These are phyloP conservation scores for Trametes punicea DNA, from an alignment of 768 basidiomycete genomes.

Conservation along the genomic window DNA sequence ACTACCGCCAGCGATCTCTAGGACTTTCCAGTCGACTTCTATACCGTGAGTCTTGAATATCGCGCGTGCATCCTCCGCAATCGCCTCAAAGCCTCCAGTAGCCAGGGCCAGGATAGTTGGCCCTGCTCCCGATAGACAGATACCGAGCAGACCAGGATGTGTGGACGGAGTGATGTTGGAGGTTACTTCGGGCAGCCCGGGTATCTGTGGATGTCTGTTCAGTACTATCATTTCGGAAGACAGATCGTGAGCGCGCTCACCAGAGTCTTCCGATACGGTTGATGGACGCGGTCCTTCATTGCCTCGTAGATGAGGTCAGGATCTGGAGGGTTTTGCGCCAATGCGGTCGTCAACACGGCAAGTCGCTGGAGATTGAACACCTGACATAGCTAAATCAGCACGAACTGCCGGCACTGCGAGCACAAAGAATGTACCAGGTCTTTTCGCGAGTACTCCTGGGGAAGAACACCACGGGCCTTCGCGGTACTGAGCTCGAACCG, in stretches of 20 bases:
- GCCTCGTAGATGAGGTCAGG: slow-evolving; percentile 97
- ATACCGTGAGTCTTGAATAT: slow-evolving; percentile 73
- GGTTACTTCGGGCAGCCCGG: slow-evolving; percentile 91
- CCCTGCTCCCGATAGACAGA: slow-evolving; percentile 96
- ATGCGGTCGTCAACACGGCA: slow-evolving; percentile 92
- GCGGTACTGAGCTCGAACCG: slow-evolving; percentile 96
- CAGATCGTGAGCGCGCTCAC: slow-evolving; percentile 40
- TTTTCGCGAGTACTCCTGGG: slow-evolving; percentile 77
- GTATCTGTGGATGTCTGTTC: slow-evolving; percentile 58
- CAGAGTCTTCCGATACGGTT: slow-evolving; percentile 88
- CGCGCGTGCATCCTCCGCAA: slow-evolving; percentile 74
- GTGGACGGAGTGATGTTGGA: slow-evolving; percentile 81
- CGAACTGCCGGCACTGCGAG: background rate
- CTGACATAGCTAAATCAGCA: slow-evolving; percentile 39
- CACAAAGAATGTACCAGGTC: slow-evolving; percentile 66
- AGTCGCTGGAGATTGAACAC: slow-evolving; percentile 97
- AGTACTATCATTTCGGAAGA: background rate
- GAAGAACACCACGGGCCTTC: slow-evolving; percentile 88
- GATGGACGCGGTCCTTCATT: slow-evolving; percentile 98
- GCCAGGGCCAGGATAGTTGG: slow-evolving; percentile 97
- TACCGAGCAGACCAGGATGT: slow-evolving; percentile 94
- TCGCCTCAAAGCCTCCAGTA: slow-evolving; percentile 75
- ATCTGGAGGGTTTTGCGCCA: slow-evolving; percentile 88
- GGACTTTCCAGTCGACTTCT: slow-evolving; percentile 86
- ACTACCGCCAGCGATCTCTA: slow-evolving; percentile 60